A percentile compares a stretch with the other conserved stretches of the same genome.
These are phyloP conservation scores for Rhizoclosmatium sp. DNA, from an alignment of 192 early-diverging fungal genomes.

Conservation along the genomic window DNA sequence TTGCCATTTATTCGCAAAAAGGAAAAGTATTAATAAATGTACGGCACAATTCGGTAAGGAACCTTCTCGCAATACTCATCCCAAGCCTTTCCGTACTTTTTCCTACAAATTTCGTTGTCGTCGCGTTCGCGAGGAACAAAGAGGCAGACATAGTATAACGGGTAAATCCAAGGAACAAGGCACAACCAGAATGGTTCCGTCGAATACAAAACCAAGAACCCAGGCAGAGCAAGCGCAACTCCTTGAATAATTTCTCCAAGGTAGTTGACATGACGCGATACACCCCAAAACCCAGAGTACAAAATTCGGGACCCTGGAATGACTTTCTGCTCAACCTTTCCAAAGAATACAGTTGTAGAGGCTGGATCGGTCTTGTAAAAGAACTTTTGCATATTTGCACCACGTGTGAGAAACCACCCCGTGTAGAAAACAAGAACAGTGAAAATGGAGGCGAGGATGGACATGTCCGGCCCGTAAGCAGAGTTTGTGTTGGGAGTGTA, in stretches of 20 bases:
- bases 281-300: slow-evolving; percentile 38
- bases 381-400: slow-evolving; percentile 48
- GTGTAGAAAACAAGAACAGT: slow-evolving; percentile 25
- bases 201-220: slow-evolving; percentile 6
- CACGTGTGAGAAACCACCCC: slow-evolving; percentile 47
- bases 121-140: slow-evolving; percentile 41
- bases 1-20: neutral
- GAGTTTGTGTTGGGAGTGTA: slow-evolving; percentile 5
- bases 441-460: neutral
- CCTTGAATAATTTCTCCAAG: slow-evolving; percentile 42
- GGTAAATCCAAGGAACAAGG: slow-evolving; percentile 34
- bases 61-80: slow-evolving; percentile 83
- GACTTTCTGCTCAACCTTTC: slow-evolving; percentile 22
- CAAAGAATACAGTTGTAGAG: slow-evolving; percentile 18
- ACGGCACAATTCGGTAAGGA: slow-evolving; percentile 86
- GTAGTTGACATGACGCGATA: slow-evolving; percentile 41
- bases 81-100: slow-evolving; percentile 96
- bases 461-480: neutral
- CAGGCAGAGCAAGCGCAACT: slow-evolving; percentile 35
- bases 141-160: slow-evolving; percentile 34
- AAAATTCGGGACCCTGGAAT: slow-evolving; percentile 34
- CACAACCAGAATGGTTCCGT: neutral
- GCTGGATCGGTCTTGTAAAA: slow-evolving; percentile 34
- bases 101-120: slow-evolving; percentile 63
- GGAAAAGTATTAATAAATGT: slow-evolving; percentile 2